Percentiles rank a stretch among this genome's conserved stretches.
Evolutionary conservation across 2,329 filamentous ascomycete genomes (phyloP).

Genomic region (Achaetomium macrosporum): DNA sequence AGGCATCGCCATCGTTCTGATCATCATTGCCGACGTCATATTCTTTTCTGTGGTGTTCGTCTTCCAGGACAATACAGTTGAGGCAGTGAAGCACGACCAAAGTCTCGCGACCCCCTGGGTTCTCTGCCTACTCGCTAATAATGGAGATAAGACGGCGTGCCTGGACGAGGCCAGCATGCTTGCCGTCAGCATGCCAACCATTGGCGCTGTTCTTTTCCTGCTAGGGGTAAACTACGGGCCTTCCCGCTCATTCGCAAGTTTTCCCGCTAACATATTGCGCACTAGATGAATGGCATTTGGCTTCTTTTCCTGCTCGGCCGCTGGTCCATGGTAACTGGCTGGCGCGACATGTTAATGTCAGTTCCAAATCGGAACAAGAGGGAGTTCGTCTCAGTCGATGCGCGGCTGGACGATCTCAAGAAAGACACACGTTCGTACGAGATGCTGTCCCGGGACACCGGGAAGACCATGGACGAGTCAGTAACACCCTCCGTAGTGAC

Average conservation of each 20-base stretch:
- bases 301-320: conserved; percentile 75
- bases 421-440: conserved; percentile 68
- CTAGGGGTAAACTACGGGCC: conserved; percentile 46
- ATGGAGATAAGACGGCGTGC: conserved; percentile 62
- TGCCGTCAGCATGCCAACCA: conserved; percentile 68
- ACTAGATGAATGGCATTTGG: conserved; percentile 79
- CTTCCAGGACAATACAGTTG: conserved; percentile 70
- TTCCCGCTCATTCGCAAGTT: neutral
- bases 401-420: conserved; percentile 52
- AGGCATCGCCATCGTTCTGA: conserved; percentile 80
- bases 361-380: conserved; percentile 50
- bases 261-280: conserved; percentile 6
- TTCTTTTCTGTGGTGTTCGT: conserved; percentile 93
- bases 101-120: conserved; percentile 60
- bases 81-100: conserved; percentile 50
- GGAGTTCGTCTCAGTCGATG: conserved; percentile 88
- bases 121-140: conserved; percentile 55
- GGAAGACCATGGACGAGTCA: conserved; percentile 39
- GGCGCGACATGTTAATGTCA: conserved; percentile 59
- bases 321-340: conserved; percentile 78
- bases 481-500: conserved; percentile 43
- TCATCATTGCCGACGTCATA: conserved; percentile 86
- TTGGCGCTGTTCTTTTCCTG: conserved; percentile 76
- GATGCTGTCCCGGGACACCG: conserved; percentile 63
- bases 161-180: conserved; percentile 52